Base-by-base conservation (phyloP, 345 rosid species). In the Trapa incisa region DNA sequence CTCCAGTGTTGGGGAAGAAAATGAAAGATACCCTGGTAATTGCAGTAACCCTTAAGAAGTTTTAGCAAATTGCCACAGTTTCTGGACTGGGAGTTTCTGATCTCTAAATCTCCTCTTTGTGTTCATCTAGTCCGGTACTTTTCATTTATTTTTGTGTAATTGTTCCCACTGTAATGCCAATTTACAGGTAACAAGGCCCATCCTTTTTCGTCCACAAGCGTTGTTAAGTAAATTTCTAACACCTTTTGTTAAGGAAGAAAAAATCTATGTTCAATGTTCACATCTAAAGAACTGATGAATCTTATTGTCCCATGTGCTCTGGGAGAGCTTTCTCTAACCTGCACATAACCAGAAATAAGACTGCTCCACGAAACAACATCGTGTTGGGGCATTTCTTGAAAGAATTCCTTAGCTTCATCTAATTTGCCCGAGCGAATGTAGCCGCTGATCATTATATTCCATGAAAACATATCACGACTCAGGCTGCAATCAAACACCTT, bases 281-380 rank as follows among this genome's bases (percentile, higher is more conserved):
- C 12, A 57, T 15, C 0, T 13, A 56, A 22, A 56, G 29, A 57
- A 37, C 2, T 29, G 7, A 22, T 32, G 14, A 32, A 29, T 29
- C 14, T 57, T 33, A 4, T 1, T 14, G 14, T 41, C 43, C 29
- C 32, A 65, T 17, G 36, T 37, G 15, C 22, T 41, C 35, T 39
- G 37, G 17, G 16, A 29, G 16, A 43, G 16, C 6, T 41, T 65
- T 2, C 16, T 42, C 62, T 57, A 39, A 68, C 71, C 71, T 58
- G 75, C 52, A 72, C 71, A 38, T 72, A 72, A 67, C 75, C 75
- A 22, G 75, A 65, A 16, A 72, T 67, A 1, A 72, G 15, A 33
- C 67, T 68, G 58, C 38, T 68, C 71, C 71, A 68, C 22, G 71
- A 68, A 10, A 68, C 71, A 6, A 68, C 71, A 33, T 68, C 71